A percentile compares a stretch with the other conserved stretches of the same genome.
These are phyloP conservation scores for Exobasidium cylindrosporum DNA, from an alignment of 1,284 basidiomycete species.

Conservation along the genomic window DNA sequence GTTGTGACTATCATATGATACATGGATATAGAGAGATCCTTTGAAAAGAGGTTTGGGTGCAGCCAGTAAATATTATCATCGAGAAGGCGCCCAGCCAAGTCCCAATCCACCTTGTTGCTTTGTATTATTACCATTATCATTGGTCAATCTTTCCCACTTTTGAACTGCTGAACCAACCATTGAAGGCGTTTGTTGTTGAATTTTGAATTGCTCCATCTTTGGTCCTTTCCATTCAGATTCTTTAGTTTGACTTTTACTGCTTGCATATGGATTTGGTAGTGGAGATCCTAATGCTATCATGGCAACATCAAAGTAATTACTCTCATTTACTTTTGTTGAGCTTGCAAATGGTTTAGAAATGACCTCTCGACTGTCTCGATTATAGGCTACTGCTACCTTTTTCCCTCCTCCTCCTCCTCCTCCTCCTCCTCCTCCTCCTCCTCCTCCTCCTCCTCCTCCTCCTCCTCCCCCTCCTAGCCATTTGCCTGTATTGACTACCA, in stretches of 20 bases:
- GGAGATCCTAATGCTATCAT: neutral
- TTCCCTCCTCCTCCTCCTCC: neutral
- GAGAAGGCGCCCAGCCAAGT: constrained; percentile 6
- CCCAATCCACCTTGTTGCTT: neutral
- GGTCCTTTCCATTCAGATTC: neutral
- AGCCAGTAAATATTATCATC: too few relatives aligned
- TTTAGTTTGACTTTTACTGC: neutral
- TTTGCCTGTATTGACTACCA: neutral
- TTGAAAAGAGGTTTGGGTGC: too few relatives aligned
- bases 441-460: neutral
- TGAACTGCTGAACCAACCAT: neutral
- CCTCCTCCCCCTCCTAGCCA: neutral
- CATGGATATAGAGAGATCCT: too few relatives aligned
- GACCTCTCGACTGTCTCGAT: neutral
- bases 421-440: neutral
- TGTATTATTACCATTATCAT: neutral
- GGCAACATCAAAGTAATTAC: neutral
- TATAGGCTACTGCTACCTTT: too few relatives aligned
- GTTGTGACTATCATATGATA: too few relatives aligned
- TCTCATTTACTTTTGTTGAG: neutral
- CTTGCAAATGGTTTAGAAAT: neutral
- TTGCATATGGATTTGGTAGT: neutral
- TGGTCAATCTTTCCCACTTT: neutral
- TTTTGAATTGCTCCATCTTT: neutral
- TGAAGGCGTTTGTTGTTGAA: neutral